A percentile compares a stretch with the other conserved stretches of the same genome.
These are phyloP conservation scores for Eremothecium cymbalariae DNA, from an alignment of 1,139 yeast species.

Conservation along the genomic window DNA sequence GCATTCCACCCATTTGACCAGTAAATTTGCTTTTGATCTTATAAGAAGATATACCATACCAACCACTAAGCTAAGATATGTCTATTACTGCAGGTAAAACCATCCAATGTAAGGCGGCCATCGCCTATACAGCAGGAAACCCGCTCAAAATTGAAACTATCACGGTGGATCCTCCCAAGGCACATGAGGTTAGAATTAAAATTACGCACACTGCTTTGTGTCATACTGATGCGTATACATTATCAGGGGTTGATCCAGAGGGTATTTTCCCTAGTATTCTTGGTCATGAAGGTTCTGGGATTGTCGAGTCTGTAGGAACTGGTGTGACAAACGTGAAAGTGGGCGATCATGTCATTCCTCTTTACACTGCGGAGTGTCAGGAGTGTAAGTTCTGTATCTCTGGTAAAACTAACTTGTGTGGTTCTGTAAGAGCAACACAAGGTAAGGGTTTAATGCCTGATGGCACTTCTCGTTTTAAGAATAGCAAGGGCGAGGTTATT, in stretches of 20 bases:
- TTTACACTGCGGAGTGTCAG: constrained; percentile 93
- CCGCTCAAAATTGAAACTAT: constrained; percentile 80
- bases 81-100: constrained; percentile 44
- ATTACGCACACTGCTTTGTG: constrained; percentile 87
- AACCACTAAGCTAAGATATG: constrained; percentile 18
- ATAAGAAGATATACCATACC: too few species aligned
- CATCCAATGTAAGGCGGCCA: constrained; percentile 89
- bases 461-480: constrained; percentile 75
- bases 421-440: constrained; percentile 76
- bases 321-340: constrained; percentile 80
- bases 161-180: constrained; percentile 88
- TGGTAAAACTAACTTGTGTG: constrained; percentile 92
- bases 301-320: constrained; percentile 87
- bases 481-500: constrained; percentile 67
- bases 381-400: constrained; percentile 93
- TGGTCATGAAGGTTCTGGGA: constrained; percentile 97
- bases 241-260: constrained; percentile 92
- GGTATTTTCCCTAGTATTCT: constrained; percentile 88
- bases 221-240: constrained; percentile 96
- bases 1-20: too few species aligned
- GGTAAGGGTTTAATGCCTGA: constrained; percentile 88
- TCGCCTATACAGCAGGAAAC: constrained; percentile 92
- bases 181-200: constrained; percentile 94
- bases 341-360: constrained; percentile 86
- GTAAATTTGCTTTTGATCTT: too few species aligned